Conservation (phyloP, 225 moss, liverwort and hornwort genomes). For the Sphagnum contortum region DNA sequence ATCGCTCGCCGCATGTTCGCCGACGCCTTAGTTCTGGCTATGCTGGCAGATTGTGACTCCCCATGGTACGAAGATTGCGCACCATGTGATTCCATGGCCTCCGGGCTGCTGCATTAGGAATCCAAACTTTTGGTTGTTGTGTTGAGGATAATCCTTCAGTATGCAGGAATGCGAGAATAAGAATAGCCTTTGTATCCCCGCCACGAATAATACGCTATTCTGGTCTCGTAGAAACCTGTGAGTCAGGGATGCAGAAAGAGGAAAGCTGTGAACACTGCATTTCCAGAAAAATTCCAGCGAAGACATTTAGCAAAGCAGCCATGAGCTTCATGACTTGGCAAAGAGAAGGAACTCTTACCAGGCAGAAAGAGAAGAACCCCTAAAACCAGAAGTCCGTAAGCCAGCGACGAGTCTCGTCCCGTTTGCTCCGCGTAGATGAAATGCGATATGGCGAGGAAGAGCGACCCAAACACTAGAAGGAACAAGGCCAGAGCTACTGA, state of each 20-base stretch:
- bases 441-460: constrained; percentile 67
- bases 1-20: too few species aligned
- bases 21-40: too few species aligned
- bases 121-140: too few species aligned
- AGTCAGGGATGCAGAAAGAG: too few species aligned
- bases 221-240: constrained; percentile 82
- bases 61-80: too few species aligned
- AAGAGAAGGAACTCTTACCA: constrained; percentile 14
- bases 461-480: constrained; percentile 54
- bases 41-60: too few species aligned
- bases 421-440: constrained; percentile 74
- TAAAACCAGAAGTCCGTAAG: constrained; percentile 65
- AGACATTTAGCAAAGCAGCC: too few species aligned
- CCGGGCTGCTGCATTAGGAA: too few species aligned
- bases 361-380: constrained; percentile 83
- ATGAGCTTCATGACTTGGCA: too few species aligned
- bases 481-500: constrained; percentile 67
- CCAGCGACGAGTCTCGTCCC: constrained; percentile 81
- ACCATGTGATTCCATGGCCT: too few species aligned
- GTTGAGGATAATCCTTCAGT: constrained; percentile 5
- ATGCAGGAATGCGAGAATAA: constrained; percentile 60
- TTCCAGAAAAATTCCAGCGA: too few species aligned
- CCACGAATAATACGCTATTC: constrained; percentile 83
- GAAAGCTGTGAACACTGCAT: too few species aligned
- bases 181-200: constrained; percentile 66